Evolutionary conservation across 352 stramenopile species (phyloP), one percentile per base, ranked within the genome.

Genomic region (Peronospora farinosa): DNA sequence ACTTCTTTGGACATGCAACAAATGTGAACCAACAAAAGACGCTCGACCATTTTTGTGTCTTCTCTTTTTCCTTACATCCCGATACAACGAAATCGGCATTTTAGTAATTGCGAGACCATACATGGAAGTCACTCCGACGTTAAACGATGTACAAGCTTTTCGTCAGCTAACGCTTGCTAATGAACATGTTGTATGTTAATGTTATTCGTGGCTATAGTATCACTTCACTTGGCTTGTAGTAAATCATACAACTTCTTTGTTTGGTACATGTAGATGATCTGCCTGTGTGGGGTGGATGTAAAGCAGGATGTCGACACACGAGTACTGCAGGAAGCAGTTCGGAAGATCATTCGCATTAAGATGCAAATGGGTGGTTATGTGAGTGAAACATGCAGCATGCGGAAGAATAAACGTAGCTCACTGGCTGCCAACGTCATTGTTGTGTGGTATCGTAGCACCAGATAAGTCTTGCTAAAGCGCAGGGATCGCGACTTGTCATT

Each of bases 271-370:
- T 37, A 82, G 69, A 61, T 82, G 54, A 64, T 82, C 49, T 79
- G 69, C 32, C 43, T 80, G n/a, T 72, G 65, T 27, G 67, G 61
- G 50, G 56, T 64, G 47, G 42, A 61, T 16, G 27, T 21, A 21
- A 45, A 63, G 39, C 40, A 50, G 19, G 67, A 76, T 33, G 43
- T 36, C 8, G 49, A 37, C 2, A 44, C 65, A 17, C 30, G 38
- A 52, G 41, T 57, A 27, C 51, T 78, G 9, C 45, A 60, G 17
- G 44, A 67, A 19, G 60, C 72, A n/a, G 30, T 83, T 51, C 60
- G 67, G 46, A 77, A 71, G 52, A 55, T 80, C 27, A 42, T 69
- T 16, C 56, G 54, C 38, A 72, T 83, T 35, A 83, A 83, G 38
- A 56, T 74, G 32, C 67, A 78, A 55, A 83, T 83, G 69, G 57